Conservation (phyloP, 2,329 filamentous ascomycete species). For the Thielaviopsis euricoi region DNA sequence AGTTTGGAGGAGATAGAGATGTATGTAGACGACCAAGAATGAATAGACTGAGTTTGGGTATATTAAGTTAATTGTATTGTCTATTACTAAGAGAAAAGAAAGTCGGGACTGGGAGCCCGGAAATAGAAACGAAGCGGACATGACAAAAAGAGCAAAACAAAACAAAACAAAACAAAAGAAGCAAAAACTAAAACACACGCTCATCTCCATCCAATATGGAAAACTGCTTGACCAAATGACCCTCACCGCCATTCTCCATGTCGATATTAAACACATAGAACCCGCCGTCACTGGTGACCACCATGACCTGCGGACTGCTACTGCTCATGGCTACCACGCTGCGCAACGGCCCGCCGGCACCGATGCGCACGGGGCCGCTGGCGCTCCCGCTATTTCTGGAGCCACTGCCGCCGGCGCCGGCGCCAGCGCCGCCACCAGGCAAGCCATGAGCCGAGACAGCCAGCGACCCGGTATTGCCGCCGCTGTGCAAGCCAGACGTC, state of each 20-base stretch:
- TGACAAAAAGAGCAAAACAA: neutral
- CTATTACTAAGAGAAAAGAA: neutral
- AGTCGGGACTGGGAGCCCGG: neutral
- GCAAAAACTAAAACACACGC: neutral
- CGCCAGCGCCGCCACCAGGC: neutral
- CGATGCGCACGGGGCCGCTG: conserved; percentile 20
- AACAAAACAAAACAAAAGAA: neutral
- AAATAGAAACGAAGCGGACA: too few species aligned
- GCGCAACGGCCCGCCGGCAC: conserved; percentile 35
- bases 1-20: too few species aligned
- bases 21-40: too few species aligned
- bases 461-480: neutral
- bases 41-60: too few species aligned
- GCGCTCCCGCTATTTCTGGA: too few species aligned
- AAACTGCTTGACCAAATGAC: conserved; percentile 76
- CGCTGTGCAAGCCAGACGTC: conserved; percentile 18
- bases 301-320: conserved; percentile 90
- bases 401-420: conserved; percentile 3
- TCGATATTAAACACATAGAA: conserved; percentile 95
- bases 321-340: conserved; percentile 97
- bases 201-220: conserved; percentile 47
- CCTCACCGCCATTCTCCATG: conserved; percentile 85
- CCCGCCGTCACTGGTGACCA: conserved; percentile 86
- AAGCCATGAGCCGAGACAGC: conserved; percentile 6
- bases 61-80: neutral